These are phyloP conservation scores for Coniosporium apollinis DNA, from an alignment of 495 filamentous ascomycete genomes.

Conservation along the genomic window DNA sequence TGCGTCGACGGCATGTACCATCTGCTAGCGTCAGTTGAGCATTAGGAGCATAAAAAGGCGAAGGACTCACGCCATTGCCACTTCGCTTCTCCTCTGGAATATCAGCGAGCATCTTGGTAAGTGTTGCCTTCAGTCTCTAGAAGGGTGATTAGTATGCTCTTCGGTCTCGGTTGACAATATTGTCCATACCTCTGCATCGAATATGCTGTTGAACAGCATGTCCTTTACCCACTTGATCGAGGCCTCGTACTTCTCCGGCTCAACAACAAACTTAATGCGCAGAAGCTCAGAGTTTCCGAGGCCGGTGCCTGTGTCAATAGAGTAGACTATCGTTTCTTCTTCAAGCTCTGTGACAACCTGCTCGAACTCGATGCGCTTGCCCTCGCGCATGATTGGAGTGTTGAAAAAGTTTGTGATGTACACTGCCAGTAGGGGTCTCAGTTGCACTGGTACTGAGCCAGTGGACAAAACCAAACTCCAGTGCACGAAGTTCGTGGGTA, in stretches of 20 bases:
- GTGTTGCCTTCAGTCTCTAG: constrained; percentile 62
- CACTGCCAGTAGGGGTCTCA: constrained; percentile 66
- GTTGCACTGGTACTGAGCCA: constrained; percentile 47
- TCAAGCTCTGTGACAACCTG: constrained; percentile 80
- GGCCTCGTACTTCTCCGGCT: constrained; percentile 70
- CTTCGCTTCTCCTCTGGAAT: constrained; percentile 85
- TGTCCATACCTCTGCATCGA: constrained; percentile 41
- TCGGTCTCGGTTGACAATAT: too few relatives aligned
- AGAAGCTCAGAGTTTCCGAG: constrained; percentile 68
- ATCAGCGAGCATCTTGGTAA: constrained; percentile 77
- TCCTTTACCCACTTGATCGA: constrained; percentile 73
- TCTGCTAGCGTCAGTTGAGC: constrained; percentile 18
- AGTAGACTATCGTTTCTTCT: constrained; percentile 73
- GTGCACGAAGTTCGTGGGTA: constrained; percentile 77
- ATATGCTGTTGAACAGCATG: constrained; percentile 75
- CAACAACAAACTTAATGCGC: constrained; percentile 64
- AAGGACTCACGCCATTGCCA: constrained; percentile 43
- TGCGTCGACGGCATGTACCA: constrained; percentile 57
- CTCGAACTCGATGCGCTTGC: constrained; percentile 69
- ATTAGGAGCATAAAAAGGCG: too few relatives aligned
- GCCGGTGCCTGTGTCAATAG: constrained; percentile 43
- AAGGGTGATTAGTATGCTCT: not conserved
- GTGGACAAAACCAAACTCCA: constrained; percentile 65
- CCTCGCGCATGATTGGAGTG: constrained; percentile 65
- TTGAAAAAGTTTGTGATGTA: constrained; percentile 91